A percentile compares a stretch with the other conserved stretches of the same genome.
These are phyloP conservation scores for Fusarium equiseti DNA, from an alignment of 2,329 filamentous ascomycete species.

Conservation along the genomic window DNA sequence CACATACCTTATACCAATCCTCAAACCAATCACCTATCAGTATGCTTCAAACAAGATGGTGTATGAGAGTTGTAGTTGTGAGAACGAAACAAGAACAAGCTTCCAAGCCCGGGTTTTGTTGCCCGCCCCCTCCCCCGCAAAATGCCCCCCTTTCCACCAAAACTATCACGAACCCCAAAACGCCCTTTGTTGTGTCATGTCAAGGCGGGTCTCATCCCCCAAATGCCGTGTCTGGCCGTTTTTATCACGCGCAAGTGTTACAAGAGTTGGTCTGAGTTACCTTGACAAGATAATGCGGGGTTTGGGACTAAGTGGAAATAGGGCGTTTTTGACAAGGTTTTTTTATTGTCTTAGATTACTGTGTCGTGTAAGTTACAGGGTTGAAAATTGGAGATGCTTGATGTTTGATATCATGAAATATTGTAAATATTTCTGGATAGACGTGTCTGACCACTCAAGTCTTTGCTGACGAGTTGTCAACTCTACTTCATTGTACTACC, in stretches of 20 bases:
- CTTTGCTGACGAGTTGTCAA: neutral
- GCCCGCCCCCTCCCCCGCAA: conserved; percentile 8
- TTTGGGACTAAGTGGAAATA: conserved; percentile 36
- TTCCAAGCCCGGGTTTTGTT: conserved; percentile 36
- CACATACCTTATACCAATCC: neutral
- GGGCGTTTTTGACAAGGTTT: conserved; percentile 43
- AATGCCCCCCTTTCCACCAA: neutral
- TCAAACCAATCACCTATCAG: conserved; percentile 7
- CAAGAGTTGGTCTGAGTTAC: conserved; percentile 11
- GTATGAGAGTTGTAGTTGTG: neutral
- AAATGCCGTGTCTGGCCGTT: conserved; percentile 39
- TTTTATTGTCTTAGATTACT: neutral
- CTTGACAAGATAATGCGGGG: conserved; percentile 33
- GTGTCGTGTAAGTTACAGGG: neutral
- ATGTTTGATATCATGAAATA: fast-evolving
- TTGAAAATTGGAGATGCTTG: neutral
- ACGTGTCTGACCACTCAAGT: neutral
- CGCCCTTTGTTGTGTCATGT: conserved; percentile 36
- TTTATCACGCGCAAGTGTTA: conserved; percentile 24
- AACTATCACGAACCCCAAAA: conserved; percentile 7
- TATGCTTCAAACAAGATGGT: neutral
- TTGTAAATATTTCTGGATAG: fast-evolving
- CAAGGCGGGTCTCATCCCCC: conserved; percentile 11
- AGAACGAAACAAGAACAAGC: conserved; percentile 17
- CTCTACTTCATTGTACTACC: neutral